Evolutionary conservation across 78 protist genomes (phyloP), one percentile per base, ranked within the genome.

Genomic region (Dictyostelium purpureum): DNA sequence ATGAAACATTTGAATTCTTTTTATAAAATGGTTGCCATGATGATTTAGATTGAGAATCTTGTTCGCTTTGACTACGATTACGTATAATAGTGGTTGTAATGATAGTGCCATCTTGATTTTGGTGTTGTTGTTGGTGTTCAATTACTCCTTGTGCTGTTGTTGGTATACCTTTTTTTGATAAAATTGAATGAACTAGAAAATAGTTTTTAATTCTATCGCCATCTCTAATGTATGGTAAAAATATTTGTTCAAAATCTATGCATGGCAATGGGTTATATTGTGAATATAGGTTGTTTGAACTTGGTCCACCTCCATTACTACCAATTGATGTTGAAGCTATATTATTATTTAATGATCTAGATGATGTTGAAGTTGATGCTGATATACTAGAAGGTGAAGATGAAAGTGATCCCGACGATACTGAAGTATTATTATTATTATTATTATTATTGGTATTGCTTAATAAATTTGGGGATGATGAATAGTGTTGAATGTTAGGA

Each of bases 21-120:
- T 82, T 82, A 54, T 18, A 59, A 28, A 82, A 82, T 47, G 90
- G 90, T 70, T 70, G 79, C 89, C 76, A 67, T 67, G 89, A 80
- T 63, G 69, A 61, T 61, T 61, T 61, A 26, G 16, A 28, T 33
- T 33, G 28, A 2, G 73, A 24, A 33, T 65, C 49, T 31, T 65
- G 40, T 24, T 35, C 24, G 7, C 18, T 54, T 6, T 54, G 19
- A 54, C 7, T n/a, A 1, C 21, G 14, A 31, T 14, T 18, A 18
- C 7, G 14, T 35, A 6, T n/a, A 31, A 1, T 21, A 31, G 31
- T 63, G 10, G 12, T 63, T 2, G 0, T 57, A 57, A 7, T 57
- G 1, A 1, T 57, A 33, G 0, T 57, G 1, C 10, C n/a, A 57
- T 12, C 1, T 9, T n/a, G 16, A 57, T n/a, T n/a, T n/a, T n/a